Evolutionary conservation across 495 filamentous ascomycete genomes (phyloP), one percentile per base, ranked within the genome.

Genomic region (Aspergillus avenaceus): DNA sequence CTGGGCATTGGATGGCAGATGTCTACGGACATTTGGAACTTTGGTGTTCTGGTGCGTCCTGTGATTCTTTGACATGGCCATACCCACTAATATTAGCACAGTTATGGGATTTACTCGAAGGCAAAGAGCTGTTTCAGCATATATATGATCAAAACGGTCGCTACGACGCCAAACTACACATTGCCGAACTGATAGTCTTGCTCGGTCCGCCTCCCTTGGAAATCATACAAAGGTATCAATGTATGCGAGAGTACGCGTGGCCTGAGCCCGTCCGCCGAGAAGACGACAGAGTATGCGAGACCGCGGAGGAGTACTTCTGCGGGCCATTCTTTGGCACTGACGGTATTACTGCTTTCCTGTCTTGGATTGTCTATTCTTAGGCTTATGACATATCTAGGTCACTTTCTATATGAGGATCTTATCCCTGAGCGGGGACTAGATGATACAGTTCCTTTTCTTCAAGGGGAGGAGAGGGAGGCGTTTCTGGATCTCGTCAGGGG

Each of bases 61-160:
- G 8, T 53, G 58, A 12, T 45, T 47, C 47, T 59, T 23, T 32
- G 40, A 50, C 44, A 60, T 60, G 50, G 27, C 60, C 54, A 13
- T 31, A 64, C 54, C 47, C 41, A 59, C 59, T 62, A 60, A 63
- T 58, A 22, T n/a, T 19, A 46, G 28, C 44, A 19, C 47, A 79
- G 76, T 54, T 77, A 22, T 80, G 71, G 76, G 69, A 78, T 62
- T 55, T 81, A 7, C 70, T 77, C 41, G 66, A 79, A 66, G 71
- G 67, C 25, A 62, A 65, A 45, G 62, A 74, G 42, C 59, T 80
- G 40, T 81, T 79, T 50, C 48, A 34, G 19, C 70, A 75, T 51
- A 55, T 63, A 27, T 38, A 65, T 59, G 52, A 63, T 61, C 23
- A 59, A 43, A 52, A 55, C 52, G 53, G 65, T 46, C 44, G 46